Evolutionary conservation across 148 eudicot species (phyloP).

Genomic region (Rhododendron vialii): DNA sequence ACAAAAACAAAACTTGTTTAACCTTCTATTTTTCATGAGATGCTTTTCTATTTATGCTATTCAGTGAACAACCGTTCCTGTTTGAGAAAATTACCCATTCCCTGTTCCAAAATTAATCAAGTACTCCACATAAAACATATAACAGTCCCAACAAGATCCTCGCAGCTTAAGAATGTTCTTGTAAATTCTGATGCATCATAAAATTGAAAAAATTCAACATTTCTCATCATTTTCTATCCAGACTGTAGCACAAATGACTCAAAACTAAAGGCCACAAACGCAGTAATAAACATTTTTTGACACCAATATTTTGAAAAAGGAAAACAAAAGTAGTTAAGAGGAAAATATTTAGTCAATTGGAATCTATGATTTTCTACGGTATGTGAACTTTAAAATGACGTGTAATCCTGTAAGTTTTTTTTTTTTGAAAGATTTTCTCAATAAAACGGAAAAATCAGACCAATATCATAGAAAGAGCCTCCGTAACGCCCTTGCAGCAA

Average conservation of each 20-base stretch:
- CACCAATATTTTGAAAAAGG: not conserved
- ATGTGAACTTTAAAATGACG: not conserved
- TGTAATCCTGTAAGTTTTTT: too few relatives aligned
- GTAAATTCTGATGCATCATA: not conserved
- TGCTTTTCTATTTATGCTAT: not conserved
- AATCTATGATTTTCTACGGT: not conserved
- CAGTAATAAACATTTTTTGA: not conserved
- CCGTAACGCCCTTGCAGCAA: constrained; percentile 67
- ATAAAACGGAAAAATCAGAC: not conserved
- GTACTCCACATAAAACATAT: not conserved
- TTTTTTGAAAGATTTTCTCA: not conserved
- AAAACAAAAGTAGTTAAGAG: not conserved
- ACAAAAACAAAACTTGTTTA: not conserved
- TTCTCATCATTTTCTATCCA: not conserved
- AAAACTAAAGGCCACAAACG: not conserved
- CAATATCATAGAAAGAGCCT: constrained; percentile 45
- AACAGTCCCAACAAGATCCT: not conserved
- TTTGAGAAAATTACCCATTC: not conserved
- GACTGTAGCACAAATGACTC: not conserved
- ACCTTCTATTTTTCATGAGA: not conserved
- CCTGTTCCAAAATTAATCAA: not conserved
- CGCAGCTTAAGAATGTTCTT: not conserved
- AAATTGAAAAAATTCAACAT: not conserved
- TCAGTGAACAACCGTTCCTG: not conserved
- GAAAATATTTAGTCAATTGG: not conserved